Base-by-base conservation (phyloP, 2,329 filamentous ascomycete species). In the Phaeosphaeriaceae sp. region DNA sequence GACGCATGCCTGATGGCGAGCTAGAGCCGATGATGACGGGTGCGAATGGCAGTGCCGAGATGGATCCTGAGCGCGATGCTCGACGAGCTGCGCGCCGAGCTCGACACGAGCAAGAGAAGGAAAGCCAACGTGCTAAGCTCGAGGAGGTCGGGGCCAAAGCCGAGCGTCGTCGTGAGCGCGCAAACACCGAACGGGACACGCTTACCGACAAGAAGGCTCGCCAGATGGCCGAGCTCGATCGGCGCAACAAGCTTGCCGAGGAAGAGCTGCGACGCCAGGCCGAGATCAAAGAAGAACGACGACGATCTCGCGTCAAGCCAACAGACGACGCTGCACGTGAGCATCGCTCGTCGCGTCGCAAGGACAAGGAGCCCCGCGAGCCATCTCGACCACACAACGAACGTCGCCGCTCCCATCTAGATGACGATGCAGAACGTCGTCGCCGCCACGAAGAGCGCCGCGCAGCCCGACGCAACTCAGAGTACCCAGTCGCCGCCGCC, bases 381-480 rank as follows among this genome's bases (percentile, higher is more conserved):
- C 28, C 60, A 7, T 40, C 65, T 6, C 70, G 70, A 17, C 71
- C 70, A 6, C 56, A 63, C 33, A 61, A 52, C 30, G 70, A 74
- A 30, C 68, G 71, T 8, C 71, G 69, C 44, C 60, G 66, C 30
- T 70, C 68, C 7, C 68, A 74, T 42, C 54, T 70, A 15, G 70
- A 72, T 7, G 70, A 73, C 29, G 70, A 72, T 15, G 64, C 68
- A 11, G 71, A 71, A 40, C 68, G 66, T 28, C 70, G 71, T 18
- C 71, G 70, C 33, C 72, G 76, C 38, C 76, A 74, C 47, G 76
- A 79, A 54, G 76, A 78, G 40, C 74, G 76, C 23, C 73, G 74
- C 30, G 56, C 72, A 46, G 52, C 61, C 6, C 68, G 73, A 36
- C 74, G 75, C 41, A 70, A 67, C 37, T 68, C 69, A 8, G 74